phyloP scores from a whole-genome alignment of 1,139 yeast species.

The Protomyces gravidus region DNA sequence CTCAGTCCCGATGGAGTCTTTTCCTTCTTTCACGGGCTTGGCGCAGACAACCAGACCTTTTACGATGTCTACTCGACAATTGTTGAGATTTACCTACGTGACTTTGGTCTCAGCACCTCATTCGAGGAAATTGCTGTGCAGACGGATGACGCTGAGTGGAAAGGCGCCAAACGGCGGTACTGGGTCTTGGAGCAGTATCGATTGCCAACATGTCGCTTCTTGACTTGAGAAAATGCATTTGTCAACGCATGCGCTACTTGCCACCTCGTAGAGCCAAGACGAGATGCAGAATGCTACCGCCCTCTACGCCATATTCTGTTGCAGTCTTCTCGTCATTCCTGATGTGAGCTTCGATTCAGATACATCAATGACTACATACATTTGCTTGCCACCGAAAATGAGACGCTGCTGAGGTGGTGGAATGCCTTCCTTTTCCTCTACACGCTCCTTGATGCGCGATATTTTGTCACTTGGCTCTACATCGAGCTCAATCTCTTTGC shows the following conservation, averaged over 20 bases:
- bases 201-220: conserved; percentile 29
- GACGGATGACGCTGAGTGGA: conserved; percentile 50
- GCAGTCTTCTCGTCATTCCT: conserved; percentile 70
- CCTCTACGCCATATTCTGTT: conserved; percentile 55
- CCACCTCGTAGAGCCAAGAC: conserved; percentile 92
- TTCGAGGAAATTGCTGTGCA: conserved; percentile 44
- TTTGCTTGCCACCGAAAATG: conserved; percentile 85
- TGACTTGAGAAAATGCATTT: neutral
- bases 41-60: conserved; percentile 87
- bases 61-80: conserved; percentile 84
- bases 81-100: conserved; percentile 71
- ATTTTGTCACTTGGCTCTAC: conserved; percentile 72
- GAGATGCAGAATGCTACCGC: conserved; percentile 78
- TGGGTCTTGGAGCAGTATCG: conserved; percentile 47
- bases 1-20: conserved; percentile 76
- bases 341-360: conserved; percentile 31
- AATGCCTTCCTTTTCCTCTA: conserved; percentile 96
- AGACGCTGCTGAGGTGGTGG: conserved; percentile 95
- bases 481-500: conserved; percentile 61
- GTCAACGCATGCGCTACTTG: neutral
- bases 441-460: conserved; percentile 78
- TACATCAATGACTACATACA: conserved; percentile 45
- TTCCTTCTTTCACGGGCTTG: conserved; percentile 89
- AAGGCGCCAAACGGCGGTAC: conserved; percentile 63
- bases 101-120: conserved; percentile 65